A percentile compares a stretch with the other conserved stretches of the same genome.
These are phyloP conservation scores for Buxus sempervirens DNA, from an alignment of 164 flowering plant species.

Conservation along the genomic window DNA sequence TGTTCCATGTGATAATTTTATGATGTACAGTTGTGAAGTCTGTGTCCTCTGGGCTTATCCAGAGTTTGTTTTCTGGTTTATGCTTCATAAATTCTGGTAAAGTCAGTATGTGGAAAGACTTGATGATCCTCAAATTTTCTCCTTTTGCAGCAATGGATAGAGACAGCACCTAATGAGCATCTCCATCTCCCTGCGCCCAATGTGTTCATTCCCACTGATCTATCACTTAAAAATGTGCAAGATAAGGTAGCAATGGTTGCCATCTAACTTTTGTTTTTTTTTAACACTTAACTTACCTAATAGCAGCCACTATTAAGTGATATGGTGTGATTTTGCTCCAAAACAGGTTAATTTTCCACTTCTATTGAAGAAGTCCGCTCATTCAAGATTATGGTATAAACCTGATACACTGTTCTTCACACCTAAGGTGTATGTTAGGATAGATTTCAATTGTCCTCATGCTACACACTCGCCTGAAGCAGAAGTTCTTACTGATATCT, in stretches of 20 bases:
- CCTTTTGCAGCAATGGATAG: constrained; percentile 71
- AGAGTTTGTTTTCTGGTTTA: background rate
- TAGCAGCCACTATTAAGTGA: background rate
- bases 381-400: constrained; percentile 86
- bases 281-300: background rate
- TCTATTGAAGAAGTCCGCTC: constrained; percentile 59
- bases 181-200: constrained; percentile 77
- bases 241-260: constrained; percentile 41
- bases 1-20: constrained; percentile 2
- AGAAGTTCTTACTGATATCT: constrained; percentile 69
- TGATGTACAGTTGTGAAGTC: background rate
- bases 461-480: constrained; percentile 77
- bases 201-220: constrained; percentile 83
- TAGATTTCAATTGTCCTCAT: constrained; percentile 81
- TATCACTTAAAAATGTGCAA: constrained; percentile 52
- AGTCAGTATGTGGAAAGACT: background rate
- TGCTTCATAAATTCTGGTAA: background rate
- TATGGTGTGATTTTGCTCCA: constrained; percentile 2
- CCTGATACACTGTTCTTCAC: constrained; percentile 74
- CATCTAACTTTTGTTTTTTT: background rate
- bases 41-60: background rate
- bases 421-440: constrained; percentile 82
- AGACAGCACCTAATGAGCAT: constrained; percentile 54
- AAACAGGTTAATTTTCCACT: constrained; percentile 61
- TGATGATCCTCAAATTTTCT: background rate